Percentiles rank a stretch among this genome's conserved stretches.
These are phyloP conservation scores for Penicillium sp. DNA, from an alignment of 2,329 filamentous ascomycete genomes.

Conservation along the genomic window DNA sequence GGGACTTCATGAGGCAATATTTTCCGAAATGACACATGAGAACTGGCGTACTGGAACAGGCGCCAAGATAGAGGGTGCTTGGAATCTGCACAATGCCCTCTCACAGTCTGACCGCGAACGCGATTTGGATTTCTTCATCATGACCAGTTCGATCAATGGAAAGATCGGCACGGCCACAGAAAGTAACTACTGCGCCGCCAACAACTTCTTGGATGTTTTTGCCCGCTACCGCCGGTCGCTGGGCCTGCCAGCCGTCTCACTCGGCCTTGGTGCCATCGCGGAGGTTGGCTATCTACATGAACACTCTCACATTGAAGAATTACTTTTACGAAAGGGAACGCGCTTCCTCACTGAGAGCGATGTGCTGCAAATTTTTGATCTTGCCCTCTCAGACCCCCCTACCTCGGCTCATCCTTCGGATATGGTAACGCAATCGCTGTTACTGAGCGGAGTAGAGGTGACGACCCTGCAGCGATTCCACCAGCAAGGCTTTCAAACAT, in stretches of 20 bases:
- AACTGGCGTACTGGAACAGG: conserved; percentile 1
- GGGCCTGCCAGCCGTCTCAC: conserved; percentile 22
- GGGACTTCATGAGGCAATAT: conserved; percentile 20
- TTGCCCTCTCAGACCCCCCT: no score
- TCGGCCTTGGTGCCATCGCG: conserved; percentile 14
- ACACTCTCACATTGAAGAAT: no score
- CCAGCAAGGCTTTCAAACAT: no score
- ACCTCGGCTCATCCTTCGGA: no score
- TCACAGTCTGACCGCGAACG: background rate
- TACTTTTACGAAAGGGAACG: no score
- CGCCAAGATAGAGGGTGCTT: conserved; percentile 4
- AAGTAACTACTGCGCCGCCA: conserved; percentile 39
- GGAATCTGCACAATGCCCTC: conserved; percentile 7
- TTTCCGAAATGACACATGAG: background rate
- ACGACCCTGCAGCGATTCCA: no score
- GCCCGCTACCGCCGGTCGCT: conserved; percentile 23
- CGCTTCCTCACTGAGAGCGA: no score
- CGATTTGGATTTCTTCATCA: conserved; percentile 38
- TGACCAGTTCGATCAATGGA: conserved; percentile 37
- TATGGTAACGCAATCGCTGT: no score
- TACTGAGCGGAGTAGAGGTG: no score
- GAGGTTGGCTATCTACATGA: no score
- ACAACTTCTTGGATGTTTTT: conserved; percentile 33
- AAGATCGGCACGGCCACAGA: conserved; percentile 45
- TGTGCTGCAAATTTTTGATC: no score